A percentile compares a stretch with the other conserved stretches of the same genome.
Conservation (phyloP, 352 stramenopile species). For the Pelagophyceae sp. region DNA sequence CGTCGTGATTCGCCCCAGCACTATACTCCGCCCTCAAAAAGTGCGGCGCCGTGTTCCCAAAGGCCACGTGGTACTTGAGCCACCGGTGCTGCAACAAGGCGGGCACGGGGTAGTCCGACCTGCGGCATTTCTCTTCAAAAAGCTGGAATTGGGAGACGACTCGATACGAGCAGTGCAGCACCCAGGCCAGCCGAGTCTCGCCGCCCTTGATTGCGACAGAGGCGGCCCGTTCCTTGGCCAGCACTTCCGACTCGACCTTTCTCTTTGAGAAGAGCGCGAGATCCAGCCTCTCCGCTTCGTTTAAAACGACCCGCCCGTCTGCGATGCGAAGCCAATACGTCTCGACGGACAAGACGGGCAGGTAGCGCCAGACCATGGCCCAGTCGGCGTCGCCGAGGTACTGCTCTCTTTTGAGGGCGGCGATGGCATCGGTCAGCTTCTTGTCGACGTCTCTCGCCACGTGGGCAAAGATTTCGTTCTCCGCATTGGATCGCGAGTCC, state of each 20-base stretch:
- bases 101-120: neutral
- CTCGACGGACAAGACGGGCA: constrained; percentile 32
- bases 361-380: constrained; percentile 35
- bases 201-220: no score
- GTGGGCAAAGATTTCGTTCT: constrained; percentile 17
- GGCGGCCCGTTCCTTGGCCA: no score
- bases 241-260: no score
- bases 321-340: constrained; percentile 35
- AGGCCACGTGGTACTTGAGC: neutral
- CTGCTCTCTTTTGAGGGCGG: constrained; percentile 28
- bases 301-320: constrained; percentile 12
- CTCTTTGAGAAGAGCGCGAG: no score
- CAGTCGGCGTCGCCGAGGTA: constrained; percentile 37
- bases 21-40: no score
- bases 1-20: no score
- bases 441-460: constrained; percentile 14
- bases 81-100: neutral
- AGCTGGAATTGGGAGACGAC: no score
- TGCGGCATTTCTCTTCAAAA: no score
- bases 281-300: neutral
- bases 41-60: neutral
- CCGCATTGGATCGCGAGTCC: neutral
- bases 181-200: no score
- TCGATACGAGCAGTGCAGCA: no score
- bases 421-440: neutral